Percentiles rank a stretch among this genome's conserved stretches.
Evolutionary conservation across 441 rosid genomes (phyloP).

Genomic region (Euphorbia corollata): DNA sequence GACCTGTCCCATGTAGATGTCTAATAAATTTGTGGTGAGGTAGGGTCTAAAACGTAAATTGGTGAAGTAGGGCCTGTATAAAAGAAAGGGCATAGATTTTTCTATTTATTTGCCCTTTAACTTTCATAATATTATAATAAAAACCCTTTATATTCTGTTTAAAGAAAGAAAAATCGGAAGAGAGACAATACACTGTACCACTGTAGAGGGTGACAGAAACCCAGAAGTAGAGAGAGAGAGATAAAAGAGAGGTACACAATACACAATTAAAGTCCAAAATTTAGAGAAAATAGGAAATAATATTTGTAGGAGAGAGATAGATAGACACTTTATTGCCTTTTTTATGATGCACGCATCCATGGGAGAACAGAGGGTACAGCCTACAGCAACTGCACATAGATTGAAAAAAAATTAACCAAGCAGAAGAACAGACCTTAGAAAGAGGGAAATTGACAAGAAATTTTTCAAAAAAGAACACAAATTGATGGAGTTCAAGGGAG

Average conservation of each 20-base stretch:
- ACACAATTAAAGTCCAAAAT: slow-evolving; percentile 5
- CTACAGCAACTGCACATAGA: slow-evolving; percentile 25
- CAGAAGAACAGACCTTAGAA: background rate
- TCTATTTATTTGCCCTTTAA: background rate
- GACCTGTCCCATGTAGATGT: no score
- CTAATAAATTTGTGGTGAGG: no score
- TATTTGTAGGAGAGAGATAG: slow-evolving; percentile 12
- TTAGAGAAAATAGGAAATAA: background rate
- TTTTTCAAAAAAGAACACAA: background rate
- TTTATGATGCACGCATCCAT: slow-evolving; percentile 64
- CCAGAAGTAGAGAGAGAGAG: background rate
- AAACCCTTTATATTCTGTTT: no score
- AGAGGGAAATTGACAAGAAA: background rate
- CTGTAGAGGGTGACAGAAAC: slow-evolving; percentile 16
- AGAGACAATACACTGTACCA: slow-evolving; percentile 16
- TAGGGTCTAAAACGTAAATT: slow-evolving; percentile 16
- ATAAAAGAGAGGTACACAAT: background rate
- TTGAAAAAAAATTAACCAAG: slow-evolving; percentile 13
- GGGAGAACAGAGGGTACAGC: slow-evolving; percentile 34
- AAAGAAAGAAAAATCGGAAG: background rate
- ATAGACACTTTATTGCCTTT: slow-evolving; percentile 31
- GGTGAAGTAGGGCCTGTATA: background rate
- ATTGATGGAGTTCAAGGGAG: slow-evolving; percentile 14
- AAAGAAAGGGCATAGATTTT: background rate
- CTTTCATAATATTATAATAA: background rate